Evolutionary conservation across 2,329 filamentous ascomycete genomes (phyloP).

Genomic region (Aspergillus caelatus): DNA sequence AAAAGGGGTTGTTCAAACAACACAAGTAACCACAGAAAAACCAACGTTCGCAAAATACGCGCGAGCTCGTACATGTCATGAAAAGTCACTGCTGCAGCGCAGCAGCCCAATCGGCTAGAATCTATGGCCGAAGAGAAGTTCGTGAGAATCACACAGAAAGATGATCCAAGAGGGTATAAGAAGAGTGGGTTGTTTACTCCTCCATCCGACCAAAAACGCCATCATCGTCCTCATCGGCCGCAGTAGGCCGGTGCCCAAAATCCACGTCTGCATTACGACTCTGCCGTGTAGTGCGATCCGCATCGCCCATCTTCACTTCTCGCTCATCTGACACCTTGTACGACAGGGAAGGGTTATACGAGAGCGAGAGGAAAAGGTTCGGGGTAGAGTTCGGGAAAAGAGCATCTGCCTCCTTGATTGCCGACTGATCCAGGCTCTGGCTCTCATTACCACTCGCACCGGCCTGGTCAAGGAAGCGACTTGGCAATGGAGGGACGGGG

Average conservation of each 20-base stretch:
- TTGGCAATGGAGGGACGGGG: conserved; percentile 83
- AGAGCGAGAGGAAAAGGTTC: conserved; percentile 45
- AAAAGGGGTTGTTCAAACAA: conserved; percentile 24
- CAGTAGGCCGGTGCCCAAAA: conserved; percentile 47
- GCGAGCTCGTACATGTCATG: conserved; percentile 44
- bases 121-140: conserved; percentile 5
- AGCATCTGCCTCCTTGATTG: conserved; percentile 29
- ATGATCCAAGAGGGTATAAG: background rate
- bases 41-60: conserved; percentile 34
- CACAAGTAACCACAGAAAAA: conserved; percentile 28
- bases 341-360: conserved; percentile 48
- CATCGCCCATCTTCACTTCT: conserved; percentile 71
- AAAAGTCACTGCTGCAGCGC: conserved; percentile 25
- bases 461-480: conserved; percentile 70
- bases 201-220: conserved; percentile 97
- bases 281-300: conserved; percentile 46
- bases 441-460: conserved; percentile 66
- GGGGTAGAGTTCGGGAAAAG: conserved; percentile 41
- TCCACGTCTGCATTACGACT: conserved; percentile 40
- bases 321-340: conserved; percentile 55
- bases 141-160: conserved; percentile 2
- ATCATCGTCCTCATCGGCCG: conserved; percentile 88
- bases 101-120: conserved; percentile 13
- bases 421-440: conserved; percentile 52
- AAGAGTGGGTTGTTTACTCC: conserved; percentile 58